These are phyloP conservation scores for Coniochaeta prunicola DNA, from an alignment of 2,329 filamentous ascomycete genomes.

Conservation along the genomic window DNA sequence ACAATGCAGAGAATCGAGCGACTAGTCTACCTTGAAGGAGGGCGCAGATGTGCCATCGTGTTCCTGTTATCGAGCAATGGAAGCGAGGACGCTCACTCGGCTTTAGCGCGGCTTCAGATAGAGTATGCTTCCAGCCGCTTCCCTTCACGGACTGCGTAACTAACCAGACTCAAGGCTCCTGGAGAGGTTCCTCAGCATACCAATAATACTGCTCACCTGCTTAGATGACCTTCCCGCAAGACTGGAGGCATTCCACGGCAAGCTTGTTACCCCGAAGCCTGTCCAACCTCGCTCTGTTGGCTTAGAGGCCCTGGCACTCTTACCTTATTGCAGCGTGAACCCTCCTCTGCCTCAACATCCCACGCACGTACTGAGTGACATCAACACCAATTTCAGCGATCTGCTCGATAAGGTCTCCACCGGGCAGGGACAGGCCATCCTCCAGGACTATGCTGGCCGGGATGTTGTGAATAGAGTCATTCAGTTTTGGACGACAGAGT, in stretches of 20 bases:
- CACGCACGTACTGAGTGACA: slow-evolving; percentile 24
- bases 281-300: slow-evolving; percentile 3
- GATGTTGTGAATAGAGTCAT: slow-evolving; percentile 17
- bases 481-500: slow-evolving; percentile 5
- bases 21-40: slow-evolving; percentile 31
- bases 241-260: slow-evolving; percentile 29
- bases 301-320: slow-evolving; percentile 12
- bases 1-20: slow-evolving; percentile 29
- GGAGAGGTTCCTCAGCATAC: slow-evolving; percentile 21
- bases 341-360: slow-evolving; percentile 18
- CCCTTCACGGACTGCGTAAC: neutral
- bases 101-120: slow-evolving; percentile 35
- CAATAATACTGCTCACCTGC: slow-evolving; percentile 34
- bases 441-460: slow-evolving; percentile 3
- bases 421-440: slow-evolving; percentile 14
- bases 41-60: slow-evolving; percentile 31
- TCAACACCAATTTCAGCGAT: slow-evolving; percentile 21
- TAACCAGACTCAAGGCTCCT: slow-evolving; percentile 20
- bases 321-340: slow-evolving; percentile 24
- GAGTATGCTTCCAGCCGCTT: slow-evolving; percentile 23
- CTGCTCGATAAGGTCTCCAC: slow-evolving; percentile 17
- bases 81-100: slow-evolving; percentile 19
- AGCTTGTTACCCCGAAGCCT: slow-evolving; percentile 11
- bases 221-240: slow-evolving; percentile 25
- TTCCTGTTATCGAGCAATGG: slow-evolving; percentile 29